These are phyloP conservation scores for Cardamine chenopodiifolia DNA, from an alignment of 345 rosid genomes.

Conservation along the genomic window DNA sequence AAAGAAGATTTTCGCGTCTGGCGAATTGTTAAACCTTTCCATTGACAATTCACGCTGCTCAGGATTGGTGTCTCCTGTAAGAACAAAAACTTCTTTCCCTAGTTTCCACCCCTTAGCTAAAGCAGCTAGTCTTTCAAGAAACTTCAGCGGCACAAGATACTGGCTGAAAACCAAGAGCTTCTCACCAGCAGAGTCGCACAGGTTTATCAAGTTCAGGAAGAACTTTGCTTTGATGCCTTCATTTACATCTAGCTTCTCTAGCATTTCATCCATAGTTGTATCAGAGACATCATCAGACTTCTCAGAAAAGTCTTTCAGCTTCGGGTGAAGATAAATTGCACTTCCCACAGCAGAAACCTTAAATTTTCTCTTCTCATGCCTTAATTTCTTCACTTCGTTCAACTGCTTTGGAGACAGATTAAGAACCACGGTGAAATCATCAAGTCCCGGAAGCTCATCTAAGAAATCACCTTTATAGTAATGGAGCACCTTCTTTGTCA, in stretches of 20 bases:
- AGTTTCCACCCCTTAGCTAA: conserved; percentile 64
- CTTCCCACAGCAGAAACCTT: conserved; percentile 74
- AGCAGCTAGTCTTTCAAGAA: conserved; percentile 67
- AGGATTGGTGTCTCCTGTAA: conserved; percentile 72
- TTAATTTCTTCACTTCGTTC: conserved; percentile 61
- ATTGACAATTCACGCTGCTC: conserved; percentile 77
- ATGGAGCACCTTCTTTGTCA: conserved; percentile 89
- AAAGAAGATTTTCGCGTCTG: conserved; percentile 78
- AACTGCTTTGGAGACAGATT: conserved; percentile 66
- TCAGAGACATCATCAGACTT: conserved; percentile 44
- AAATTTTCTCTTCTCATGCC: conserved; percentile 52
- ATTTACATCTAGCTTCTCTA: conserved; percentile 56
- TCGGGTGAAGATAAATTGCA: conserved; percentile 77
- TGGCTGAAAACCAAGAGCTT: conserved; percentile 90
- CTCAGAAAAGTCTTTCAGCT: conserved; percentile 47
- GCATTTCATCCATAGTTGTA: conserved; percentile 62
- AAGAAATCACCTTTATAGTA: conserved; percentile 96
- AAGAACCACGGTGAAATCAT: conserved; percentile 80
- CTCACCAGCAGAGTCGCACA: conserved; percentile 75
- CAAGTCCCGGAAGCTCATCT: conserved; percentile 95
- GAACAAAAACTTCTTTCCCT: conserved; percentile 69
- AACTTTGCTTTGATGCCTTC: conserved; percentile 89
- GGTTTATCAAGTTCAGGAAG: conserved; percentile 67
- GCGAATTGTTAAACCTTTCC: conserved; percentile 82
- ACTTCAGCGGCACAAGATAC: conserved; percentile 76